Evolutionary conservation across 176 grass and related monocot species (phyloP).

Genomic region (Triticum urartu): DNA sequence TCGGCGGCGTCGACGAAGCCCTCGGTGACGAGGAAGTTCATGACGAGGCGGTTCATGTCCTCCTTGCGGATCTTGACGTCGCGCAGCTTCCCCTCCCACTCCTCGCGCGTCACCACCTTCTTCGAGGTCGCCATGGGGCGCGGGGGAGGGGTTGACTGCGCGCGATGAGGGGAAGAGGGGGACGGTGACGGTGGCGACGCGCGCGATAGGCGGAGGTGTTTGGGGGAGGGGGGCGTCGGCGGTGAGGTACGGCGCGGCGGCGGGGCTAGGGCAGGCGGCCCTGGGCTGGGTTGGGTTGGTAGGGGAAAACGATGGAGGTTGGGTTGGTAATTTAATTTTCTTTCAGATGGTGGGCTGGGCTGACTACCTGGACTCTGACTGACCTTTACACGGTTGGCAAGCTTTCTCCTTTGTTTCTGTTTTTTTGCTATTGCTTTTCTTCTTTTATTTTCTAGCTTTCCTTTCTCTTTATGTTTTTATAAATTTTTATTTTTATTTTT

Average conservation of each 20-base stretch:
- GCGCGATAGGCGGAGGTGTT: not conserved
- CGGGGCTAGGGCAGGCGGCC: no score
- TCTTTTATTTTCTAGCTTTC: no score
- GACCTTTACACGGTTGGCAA: no score
- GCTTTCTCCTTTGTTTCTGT: no score
- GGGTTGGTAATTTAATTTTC: no score
- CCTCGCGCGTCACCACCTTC: constrained; percentile 84
- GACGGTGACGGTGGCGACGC: not conserved
- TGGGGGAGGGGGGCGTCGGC: not conserved
- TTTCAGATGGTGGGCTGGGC: no score
- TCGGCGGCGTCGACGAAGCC: constrained; percentile 85
- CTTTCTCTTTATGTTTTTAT: no score
- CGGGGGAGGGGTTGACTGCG: constrained; percentile 16
- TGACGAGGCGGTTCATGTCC: constrained; percentile 88
- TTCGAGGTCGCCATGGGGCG: constrained; percentile 60
- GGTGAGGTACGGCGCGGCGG: not conserved
- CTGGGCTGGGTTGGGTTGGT: no score
- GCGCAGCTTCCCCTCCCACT: constrained; percentile 92
- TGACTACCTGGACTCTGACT: no score
- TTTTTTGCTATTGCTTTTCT: no score
- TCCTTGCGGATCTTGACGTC: constrained; percentile 89
- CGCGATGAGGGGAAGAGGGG: constrained; percentile 29
- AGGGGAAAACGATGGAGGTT: no score
- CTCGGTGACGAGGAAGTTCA: constrained; percentile 94
- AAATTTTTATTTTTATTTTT: no score